phyloP scores from a whole-genome alignment of 805 yeast species.

The Wickerhamiella musiphila region DNA sequence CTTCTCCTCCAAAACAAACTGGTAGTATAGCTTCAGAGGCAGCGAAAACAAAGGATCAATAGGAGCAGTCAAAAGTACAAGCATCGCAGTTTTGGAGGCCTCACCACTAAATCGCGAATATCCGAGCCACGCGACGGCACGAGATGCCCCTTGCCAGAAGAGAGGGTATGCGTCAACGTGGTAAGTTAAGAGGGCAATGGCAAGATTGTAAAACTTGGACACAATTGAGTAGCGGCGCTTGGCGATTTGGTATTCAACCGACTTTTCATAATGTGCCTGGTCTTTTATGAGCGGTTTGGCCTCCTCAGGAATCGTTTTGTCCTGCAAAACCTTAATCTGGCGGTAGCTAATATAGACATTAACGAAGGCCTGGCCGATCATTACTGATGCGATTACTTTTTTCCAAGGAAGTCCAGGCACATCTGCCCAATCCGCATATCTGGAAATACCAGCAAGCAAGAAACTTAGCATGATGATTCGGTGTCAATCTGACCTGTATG shows the following conservation, averaged over 20 bases:
- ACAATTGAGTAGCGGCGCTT: constrained; percentile 55
- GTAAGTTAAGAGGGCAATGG: constrained; percentile 40
- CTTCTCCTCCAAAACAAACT: constrained; percentile 80
- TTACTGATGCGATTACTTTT: constrained; percentile 49
- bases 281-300: constrained; percentile 48
- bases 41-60: constrained; percentile 36
- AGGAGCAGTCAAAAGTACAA: constrained; percentile 34
- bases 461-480: too few relatives aligned
- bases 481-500: neutral
- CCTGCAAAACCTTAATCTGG: constrained; percentile 34
- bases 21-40: constrained; percentile 59
- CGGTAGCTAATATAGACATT: constrained; percentile 59
- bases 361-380: constrained; percentile 57
- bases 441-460: constrained; percentile 1
- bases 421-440: constrained; percentile 38
- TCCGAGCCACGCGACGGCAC: constrained; percentile 11
- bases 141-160: constrained; percentile 33
- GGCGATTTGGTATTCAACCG: too few relatives aligned
- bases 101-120: constrained; percentile 30
- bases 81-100: constrained; percentile 55
- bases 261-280: constrained; percentile 59
- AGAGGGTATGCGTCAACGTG: constrained; percentile 47
- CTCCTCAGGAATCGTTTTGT: constrained; percentile 41
- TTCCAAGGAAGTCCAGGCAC: constrained; percentile 68
- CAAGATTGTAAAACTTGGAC: constrained; percentile 31